Percentiles rank a stretch among this genome's conserved stretches.
Evolutionary conservation across 306 rosid species (phyloP).

Genomic region (Corylus americana): DNA sequence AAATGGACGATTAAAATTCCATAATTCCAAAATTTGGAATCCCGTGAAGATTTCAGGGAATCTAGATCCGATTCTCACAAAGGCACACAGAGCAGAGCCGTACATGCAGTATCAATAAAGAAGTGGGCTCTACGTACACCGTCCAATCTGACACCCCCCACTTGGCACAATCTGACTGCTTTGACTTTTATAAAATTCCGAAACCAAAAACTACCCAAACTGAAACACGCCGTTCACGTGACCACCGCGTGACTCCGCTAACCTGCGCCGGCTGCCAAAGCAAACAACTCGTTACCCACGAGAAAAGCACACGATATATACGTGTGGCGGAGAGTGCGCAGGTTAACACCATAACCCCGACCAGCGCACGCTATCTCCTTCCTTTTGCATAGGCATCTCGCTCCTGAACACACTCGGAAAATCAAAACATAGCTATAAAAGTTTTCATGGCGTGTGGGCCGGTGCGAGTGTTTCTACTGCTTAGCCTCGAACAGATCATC

Average conservation of each 20-base stretch:
- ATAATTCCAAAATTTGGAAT: no score
- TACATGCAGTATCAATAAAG: neutral
- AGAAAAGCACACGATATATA: neutral
- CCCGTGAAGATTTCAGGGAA: no score
- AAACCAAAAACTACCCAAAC: neutral
- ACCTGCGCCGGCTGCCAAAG: neutral
- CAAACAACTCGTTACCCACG: slow-evolving; percentile 7
- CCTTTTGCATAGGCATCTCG: neutral
- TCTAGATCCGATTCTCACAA: no score
- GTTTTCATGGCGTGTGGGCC: slow-evolving; percentile 11
- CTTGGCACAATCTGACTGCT: neutral
- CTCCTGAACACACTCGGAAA: neutral
- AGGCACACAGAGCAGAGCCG: neutral
- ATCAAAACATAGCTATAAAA: neutral
- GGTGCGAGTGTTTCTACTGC: neutral
- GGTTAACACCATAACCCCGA: neutral
- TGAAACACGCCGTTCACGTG: neutral
- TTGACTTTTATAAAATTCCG: neutral
- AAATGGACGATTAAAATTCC: no score
- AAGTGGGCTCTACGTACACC: neutral
- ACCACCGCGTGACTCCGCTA: neutral
- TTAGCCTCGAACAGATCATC: slow-evolving; percentile 34
- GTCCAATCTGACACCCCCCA: neutral
- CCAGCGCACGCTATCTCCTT: neutral
- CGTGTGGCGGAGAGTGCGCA: neutral